These are phyloP conservation scores for Skeletonema menzelii DNA, from an alignment of 108 stramenopile genomes.

Conservation along the genomic window DNA sequence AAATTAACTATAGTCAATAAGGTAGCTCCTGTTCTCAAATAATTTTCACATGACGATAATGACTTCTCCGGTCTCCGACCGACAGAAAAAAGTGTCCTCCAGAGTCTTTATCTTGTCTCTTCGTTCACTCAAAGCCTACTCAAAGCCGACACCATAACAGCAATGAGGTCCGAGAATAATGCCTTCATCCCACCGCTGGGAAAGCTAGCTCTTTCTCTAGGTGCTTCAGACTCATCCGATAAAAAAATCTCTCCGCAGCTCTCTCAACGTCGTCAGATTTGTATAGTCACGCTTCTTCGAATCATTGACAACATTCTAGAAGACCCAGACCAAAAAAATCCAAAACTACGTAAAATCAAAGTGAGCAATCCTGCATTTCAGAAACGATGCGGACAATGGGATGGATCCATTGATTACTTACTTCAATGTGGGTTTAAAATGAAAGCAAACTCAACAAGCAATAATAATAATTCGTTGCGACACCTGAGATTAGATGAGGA, in stretches of 20 bases:
- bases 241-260: background rate
- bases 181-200: background rate
- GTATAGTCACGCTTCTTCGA: constrained; percentile 44
- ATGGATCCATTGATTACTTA: constrained; percentile 47
- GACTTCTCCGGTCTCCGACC: too few species aligned
- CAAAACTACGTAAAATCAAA: constrained; percentile 48
- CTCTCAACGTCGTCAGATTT: constrained; percentile 1
- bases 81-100: too few species aligned
- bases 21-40: too few species aligned
- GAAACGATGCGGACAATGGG: constrained; percentile 29
- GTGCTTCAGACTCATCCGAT: background rate
- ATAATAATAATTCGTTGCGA: background rate
- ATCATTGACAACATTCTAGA: constrained; percentile 50
- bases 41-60: too few species aligned
- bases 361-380: constrained; percentile 37
- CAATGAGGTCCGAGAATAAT: background rate
- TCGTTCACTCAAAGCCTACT: too few species aligned
- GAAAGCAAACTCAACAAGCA: background rate
- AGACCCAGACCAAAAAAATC: constrained; percentile 25
- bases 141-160: too few species aligned
- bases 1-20: too few species aligned
- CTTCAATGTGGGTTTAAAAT: constrained; percentile 36
- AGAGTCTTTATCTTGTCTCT: too few species aligned
- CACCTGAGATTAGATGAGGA: constrained; percentile 18
- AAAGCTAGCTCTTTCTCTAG: background rate